These are phyloP conservation scores for Rubus idaeus DNA, from an alignment of 306 rosid genomes.

Conservation along the genomic window DNA sequence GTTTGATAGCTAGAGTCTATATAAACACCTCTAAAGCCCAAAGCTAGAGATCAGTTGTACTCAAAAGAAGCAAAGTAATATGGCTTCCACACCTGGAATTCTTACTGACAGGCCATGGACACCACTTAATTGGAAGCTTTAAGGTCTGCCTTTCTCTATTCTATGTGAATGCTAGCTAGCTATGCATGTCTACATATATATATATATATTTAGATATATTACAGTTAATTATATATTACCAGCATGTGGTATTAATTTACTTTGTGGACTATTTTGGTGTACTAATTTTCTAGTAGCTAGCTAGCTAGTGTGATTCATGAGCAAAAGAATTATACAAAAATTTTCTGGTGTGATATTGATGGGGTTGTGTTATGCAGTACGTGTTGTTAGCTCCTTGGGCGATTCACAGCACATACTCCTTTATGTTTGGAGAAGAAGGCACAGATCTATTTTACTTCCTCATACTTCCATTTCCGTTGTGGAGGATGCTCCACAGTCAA, in stretches of 20 bases:
- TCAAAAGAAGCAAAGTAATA: neutral
- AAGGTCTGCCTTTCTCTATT: conserved; percentile 31
- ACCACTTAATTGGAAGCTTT: conserved; percentile 46
- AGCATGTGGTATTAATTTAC: too few relatives aligned
- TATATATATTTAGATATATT: too few relatives aligned
- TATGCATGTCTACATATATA: too few relatives aligned
- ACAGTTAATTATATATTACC: neutral
- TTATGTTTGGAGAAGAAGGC: conserved; percentile 23
- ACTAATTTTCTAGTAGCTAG: neutral
- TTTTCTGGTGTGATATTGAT: too few relatives aligned
- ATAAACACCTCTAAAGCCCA: too few relatives aligned
- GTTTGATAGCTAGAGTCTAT: too few relatives aligned
- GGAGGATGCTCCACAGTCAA: conserved; percentile 60
- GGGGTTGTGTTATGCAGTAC: conserved; percentile 40
- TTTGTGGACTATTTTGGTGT: neutral
- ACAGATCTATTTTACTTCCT: conserved; percentile 42
- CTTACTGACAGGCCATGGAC: conserved; percentile 65
- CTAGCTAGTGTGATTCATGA: too few relatives aligned
- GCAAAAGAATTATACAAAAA: too few relatives aligned
- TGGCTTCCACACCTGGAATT: conserved; percentile 54
- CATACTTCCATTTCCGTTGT: conserved; percentile 43
- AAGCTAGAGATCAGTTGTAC: too few relatives aligned
- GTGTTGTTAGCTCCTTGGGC: conserved; percentile 55
- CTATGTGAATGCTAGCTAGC: too few relatives aligned
- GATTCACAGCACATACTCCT: conserved; percentile 42